phyloP scores from a whole-genome alignment of 768 basidiomycete species.

The Serendipita vermifera region DNA sequence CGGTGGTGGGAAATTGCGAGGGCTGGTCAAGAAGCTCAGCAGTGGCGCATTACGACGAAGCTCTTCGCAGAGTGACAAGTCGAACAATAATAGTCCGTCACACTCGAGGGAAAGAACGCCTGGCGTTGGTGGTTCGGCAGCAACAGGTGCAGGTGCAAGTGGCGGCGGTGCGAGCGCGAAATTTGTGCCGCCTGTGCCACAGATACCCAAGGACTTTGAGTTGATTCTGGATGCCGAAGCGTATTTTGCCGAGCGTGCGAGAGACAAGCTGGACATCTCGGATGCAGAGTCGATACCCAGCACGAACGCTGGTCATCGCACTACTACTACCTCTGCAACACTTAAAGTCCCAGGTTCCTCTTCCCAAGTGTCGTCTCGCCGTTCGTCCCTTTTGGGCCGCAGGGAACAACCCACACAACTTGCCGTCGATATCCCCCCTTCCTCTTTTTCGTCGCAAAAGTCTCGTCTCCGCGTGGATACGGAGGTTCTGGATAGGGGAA shows the following conservation, averaged over 20 bases:
- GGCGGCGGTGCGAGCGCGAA: background rate
- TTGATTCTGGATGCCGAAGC: background rate
- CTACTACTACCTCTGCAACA: too few species aligned
- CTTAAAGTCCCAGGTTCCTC: too few species aligned
- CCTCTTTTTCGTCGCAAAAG: too few species aligned
- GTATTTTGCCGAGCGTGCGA: slow-evolving; percentile 1
- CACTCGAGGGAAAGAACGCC: background rate
- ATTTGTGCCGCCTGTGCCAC: slow-evolving; percentile 1
- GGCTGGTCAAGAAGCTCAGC: slow-evolving; percentile 4
- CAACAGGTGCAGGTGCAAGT: background rate
- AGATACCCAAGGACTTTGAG: slow-evolving; percentile 1
- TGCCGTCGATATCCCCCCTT: too few species aligned
- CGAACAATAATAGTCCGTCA: too few species aligned
- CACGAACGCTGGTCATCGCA: too few species aligned
- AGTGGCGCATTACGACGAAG: background rate
- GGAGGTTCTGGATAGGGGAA: too few species aligned
- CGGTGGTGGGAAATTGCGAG: slow-evolving; percentile 8
- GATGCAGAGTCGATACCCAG: background rate
- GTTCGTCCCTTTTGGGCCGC: too few species aligned
- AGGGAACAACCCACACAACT: too few species aligned
- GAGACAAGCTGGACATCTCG: too few species aligned
- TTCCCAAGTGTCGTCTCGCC: too few species aligned
- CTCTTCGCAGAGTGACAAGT: background rate
- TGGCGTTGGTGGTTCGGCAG: background rate
- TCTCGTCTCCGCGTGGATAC: too few species aligned